A percentile compares a stretch with the other conserved stretches of the same genome.
These are phyloP conservation scores for Tolypocladium inflatum DNA, from an alignment of 2,329 filamentous ascomycete species.

Conservation along the genomic window DNA sequence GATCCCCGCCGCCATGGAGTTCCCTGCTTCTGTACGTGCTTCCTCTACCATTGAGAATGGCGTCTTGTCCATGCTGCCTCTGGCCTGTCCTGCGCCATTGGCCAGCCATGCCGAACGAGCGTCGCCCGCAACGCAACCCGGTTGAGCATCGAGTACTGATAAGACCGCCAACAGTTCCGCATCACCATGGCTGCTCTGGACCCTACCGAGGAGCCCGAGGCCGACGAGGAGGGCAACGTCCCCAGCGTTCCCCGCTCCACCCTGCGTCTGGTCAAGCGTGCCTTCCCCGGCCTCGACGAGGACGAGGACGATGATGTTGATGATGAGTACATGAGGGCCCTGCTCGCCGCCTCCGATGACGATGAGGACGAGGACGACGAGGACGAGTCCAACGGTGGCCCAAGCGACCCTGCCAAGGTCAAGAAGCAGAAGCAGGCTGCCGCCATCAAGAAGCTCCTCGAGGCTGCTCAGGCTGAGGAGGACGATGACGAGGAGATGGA, in stretches of 20 bases:
- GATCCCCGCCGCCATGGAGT: slow-evolving; percentile 68
- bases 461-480: slow-evolving; percentile 46
- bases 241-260: slow-evolving; percentile 66
- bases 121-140: neutral
- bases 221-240: slow-evolving; percentile 51
- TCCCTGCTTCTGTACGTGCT: slow-evolving; percentile 71
- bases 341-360: slow-evolving; percentile 40
- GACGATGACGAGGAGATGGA: slow-evolving; percentile 68
- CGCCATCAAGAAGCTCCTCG: slow-evolving; percentile 67
- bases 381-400: slow-evolving; percentile 74
- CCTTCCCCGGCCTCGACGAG: slow-evolving; percentile 43
- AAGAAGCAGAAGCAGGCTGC: slow-evolving; percentile 79
- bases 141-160: slow-evolving; percentile 15
- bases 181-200: slow-evolving; percentile 99
- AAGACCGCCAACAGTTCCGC: slow-evolving; percentile 58
- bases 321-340: slow-evolving; percentile 52
- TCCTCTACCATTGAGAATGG: neutral
- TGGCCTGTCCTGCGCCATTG: neutral
- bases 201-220: slow-evolving; percentile 66
- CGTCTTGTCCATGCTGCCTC: neutral
- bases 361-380: slow-evolving; percentile 43
- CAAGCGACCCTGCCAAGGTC: slow-evolving; percentile 81
- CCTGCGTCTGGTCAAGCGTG: slow-evolving; percentile 78
- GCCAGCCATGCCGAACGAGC: neutral
- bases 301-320: slow-evolving; percentile 57